These are phyloP conservation scores for Aureobasidium uvarum DNA, from an alignment of 2,329 filamentous ascomycete genomes.

Conservation along the genomic window DNA sequence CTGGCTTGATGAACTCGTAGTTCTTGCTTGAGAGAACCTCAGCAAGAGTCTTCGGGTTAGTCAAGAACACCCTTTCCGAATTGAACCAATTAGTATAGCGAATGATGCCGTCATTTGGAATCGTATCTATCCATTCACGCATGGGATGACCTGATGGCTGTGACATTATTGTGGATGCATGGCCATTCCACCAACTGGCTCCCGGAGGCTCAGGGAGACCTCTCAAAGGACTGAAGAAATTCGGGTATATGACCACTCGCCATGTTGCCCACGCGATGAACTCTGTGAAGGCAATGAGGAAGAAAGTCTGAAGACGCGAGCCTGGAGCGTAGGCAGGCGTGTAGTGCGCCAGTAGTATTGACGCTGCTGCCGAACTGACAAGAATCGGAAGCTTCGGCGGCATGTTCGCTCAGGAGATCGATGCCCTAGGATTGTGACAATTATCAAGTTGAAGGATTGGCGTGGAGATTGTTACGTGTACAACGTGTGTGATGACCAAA, in stretches of 20 bases:
- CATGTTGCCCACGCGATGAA: constrained; percentile 42
- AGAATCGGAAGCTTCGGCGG: constrained; percentile 23
- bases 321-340: constrained; percentile 38
- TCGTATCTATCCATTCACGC: constrained; percentile 52
- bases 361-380: constrained; percentile 27
- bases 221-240: constrained; percentile 57
- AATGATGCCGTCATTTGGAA: constrained; percentile 57
- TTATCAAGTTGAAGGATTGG: background rate
- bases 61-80: constrained; percentile 46
- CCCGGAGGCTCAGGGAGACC: constrained; percentile 55
- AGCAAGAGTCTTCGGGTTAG: constrained; percentile 48
- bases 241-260: constrained; percentile 55
- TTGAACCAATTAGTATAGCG: constrained; percentile 53
- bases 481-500: constrained; percentile 3
- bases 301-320: constrained; percentile 43
- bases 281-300: constrained; percentile 43
- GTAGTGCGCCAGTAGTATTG: constrained; percentile 38
- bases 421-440: background rate
- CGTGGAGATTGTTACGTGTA: background rate
- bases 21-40: constrained; percentile 53
- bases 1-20: constrained; percentile 53
- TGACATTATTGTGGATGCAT: constrained; percentile 44
- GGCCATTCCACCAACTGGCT: constrained; percentile 42
- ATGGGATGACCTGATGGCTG: constrained; percentile 48
- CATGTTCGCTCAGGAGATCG: constrained; percentile 6